Percentiles rank a stretch among this genome's conserved stretches.
Evolutionary conservation across 148 eudicot species (phyloP).

Genomic region (Cornus controversa): DNA sequence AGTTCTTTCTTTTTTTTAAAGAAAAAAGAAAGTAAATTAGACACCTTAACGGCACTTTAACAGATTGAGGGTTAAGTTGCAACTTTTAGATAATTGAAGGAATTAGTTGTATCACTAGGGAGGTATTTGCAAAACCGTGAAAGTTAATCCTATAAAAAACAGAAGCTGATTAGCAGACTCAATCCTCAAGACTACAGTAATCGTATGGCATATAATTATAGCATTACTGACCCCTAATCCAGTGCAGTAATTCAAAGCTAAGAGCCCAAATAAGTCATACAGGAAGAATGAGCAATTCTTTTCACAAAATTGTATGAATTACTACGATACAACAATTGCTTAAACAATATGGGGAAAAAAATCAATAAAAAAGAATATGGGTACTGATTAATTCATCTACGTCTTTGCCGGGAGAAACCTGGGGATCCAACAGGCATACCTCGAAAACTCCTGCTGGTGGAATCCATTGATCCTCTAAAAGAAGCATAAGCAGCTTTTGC

Average conservation of each 20-base stretch:
- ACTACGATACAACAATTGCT: background rate
- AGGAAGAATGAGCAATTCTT: background rate
- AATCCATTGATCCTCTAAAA: conserved; percentile 61
- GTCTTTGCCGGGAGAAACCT: conserved; percentile 60
- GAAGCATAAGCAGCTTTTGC: conserved; percentile 78
- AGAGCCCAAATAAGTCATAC: background rate
- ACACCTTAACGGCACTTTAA: no score
- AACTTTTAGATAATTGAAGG: no score
- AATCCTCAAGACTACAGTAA: no score
- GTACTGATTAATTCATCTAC: conserved; percentile 41
- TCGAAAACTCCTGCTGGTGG: conserved; percentile 61
- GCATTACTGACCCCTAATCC: no score
- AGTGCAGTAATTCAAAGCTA: background rate
- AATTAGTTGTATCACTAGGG: no score
- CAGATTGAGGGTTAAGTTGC: no score
- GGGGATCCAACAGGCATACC: conserved; percentile 49
- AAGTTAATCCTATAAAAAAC: no score
- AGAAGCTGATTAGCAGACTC: no score
- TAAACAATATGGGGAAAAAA: background rate
- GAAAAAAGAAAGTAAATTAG: no score
- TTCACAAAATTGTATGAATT: background rate
- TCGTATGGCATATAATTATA: no score
- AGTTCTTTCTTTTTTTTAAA: no score
- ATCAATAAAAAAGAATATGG: background rate
- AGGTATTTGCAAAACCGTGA: no score